phyloP scores from a whole-genome alignment of 2,329 filamentous ascomycete species.

The Monilinia vaccinii-corymbosi region DNA sequence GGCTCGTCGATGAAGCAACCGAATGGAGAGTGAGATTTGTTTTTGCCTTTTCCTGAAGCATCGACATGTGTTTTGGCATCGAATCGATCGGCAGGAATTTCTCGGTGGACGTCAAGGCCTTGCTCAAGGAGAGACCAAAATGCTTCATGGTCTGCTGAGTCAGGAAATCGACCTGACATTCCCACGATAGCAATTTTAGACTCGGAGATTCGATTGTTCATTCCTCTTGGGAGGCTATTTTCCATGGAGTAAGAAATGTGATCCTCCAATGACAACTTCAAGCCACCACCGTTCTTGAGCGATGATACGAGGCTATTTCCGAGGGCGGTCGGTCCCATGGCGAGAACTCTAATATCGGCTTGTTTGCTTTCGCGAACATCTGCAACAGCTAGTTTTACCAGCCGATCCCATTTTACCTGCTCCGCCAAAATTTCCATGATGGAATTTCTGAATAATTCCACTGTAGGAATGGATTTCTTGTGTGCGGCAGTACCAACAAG shows the following conservation, averaged over 20 bases:
- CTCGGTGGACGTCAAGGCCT: conserved; percentile 63
- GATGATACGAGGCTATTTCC: conserved; percentile 10
- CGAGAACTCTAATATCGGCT: conserved; percentile 14
- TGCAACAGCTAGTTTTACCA: conserved; percentile 12
- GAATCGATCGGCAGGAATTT: conserved; percentile 49
- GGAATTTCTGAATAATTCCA: conserved; percentile 16
- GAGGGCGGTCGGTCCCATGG: conserved; percentile 19
- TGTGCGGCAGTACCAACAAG: conserved; percentile 10
- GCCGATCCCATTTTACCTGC: conserved; percentile 16
- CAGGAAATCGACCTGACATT: conserved; percentile 68
- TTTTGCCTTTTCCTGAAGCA: conserved; percentile 60
- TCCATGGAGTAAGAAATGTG: conserved; percentile 13
- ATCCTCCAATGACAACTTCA: conserved; percentile 15
- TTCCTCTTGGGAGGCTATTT: conserved; percentile 14
- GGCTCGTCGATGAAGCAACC: conserved; percentile 64
- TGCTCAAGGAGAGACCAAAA: conserved; percentile 69
- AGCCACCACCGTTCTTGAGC: conserved; percentile 2
- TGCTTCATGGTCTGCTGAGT: conserved; percentile 58
- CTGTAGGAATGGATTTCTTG: conserved; percentile 3
- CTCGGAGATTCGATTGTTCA: conserved; percentile 12
- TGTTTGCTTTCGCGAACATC: conserved; percentile 9
- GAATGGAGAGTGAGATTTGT: conserved; percentile 66
- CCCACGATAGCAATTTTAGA: conserved; percentile 60
- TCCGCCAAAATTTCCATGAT: conserved; percentile 15
- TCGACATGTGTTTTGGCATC: conserved; percentile 64